Conservation (phyloP, 257 asterid genomes). For the Primulina eburnea region DNA sequence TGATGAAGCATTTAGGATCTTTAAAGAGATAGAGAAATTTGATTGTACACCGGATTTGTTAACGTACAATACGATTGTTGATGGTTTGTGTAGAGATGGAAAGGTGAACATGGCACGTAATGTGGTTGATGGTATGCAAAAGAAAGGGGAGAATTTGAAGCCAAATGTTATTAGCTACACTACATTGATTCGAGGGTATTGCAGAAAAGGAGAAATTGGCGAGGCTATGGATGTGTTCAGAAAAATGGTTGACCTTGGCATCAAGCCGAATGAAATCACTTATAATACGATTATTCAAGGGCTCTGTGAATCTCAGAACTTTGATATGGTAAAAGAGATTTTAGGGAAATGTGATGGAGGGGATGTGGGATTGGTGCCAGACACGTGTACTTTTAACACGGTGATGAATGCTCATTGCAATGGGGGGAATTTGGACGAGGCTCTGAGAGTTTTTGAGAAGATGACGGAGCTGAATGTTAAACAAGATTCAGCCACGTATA, state of each 20-base stretch:
- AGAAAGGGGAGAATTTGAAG: constrained; percentile 50
- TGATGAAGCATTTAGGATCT: constrained; percentile 67
- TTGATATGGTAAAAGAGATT: constrained; percentile 55
- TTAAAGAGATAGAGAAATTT: constrained; percentile 72
- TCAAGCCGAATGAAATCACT: constrained; percentile 57
- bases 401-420: constrained; percentile 64
- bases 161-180: constrained; percentile 82
- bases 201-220: constrained; percentile 52
- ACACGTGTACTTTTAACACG: constrained; percentile 72
- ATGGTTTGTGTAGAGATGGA: constrained; percentile 81
- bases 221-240: constrained; percentile 49
- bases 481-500: constrained; percentile 66
- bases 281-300: constrained; percentile 71
- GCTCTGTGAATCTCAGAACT: constrained; percentile 54
- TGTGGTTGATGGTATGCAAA: constrained; percentile 61
- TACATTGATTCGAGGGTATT: constrained; percentile 82
- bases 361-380: constrained; percentile 53
- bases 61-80: constrained; percentile 69
- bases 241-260: constrained; percentile 53
- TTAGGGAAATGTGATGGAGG: constrained; percentile 34
- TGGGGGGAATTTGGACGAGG: constrained; percentile 48
- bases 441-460: constrained; percentile 47
- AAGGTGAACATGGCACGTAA: constrained; percentile 61
- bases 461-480: constrained; percentile 59
- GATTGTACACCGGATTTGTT: constrained; percentile 55